Conservation (phyloP, 129 eudicot genomes). For the Sambucus nigra region DNA sequence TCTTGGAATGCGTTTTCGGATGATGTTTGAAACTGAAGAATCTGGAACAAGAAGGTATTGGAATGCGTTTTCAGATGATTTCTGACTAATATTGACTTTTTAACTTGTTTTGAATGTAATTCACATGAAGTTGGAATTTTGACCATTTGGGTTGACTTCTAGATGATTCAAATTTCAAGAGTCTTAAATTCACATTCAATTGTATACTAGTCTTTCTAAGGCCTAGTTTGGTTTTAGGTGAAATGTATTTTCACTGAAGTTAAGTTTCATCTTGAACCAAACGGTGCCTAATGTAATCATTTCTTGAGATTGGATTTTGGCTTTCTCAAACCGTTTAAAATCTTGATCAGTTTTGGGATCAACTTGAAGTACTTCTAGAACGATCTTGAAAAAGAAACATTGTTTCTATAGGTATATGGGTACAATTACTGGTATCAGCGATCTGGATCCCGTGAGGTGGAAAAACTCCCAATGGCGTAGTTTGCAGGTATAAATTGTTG, state of each 20-base stretch:
- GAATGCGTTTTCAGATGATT: background rate
- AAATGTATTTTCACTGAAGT: too few species aligned
- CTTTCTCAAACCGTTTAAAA: conserved; percentile 5
- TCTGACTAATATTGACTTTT: too few species aligned
- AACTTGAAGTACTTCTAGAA: background rate
- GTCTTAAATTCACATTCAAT: too few species aligned
- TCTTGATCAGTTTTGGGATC: too few species aligned
- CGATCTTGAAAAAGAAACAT: background rate
- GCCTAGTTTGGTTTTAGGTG: too few species aligned
- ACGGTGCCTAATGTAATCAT: too few species aligned
- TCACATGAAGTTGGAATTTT: background rate
- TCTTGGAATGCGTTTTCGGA: conserved; percentile 94
- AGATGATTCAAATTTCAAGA: background rate
- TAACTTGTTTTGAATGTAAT: background rate
- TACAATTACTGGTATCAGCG: conserved; percentile 84
- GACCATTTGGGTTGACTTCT: background rate
- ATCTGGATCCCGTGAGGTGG: conserved; percentile 89
- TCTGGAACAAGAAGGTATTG: conserved; percentile 85
- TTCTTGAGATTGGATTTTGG: background rate
- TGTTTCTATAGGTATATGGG: conserved; percentile 84
- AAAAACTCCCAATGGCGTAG: conserved; percentile 97
- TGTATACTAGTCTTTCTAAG: too few species aligned
- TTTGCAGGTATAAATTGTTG: conserved; percentile 46
- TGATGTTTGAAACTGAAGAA: conserved; percentile 99
- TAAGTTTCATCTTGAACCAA: background rate